A percentile compares a stretch with the other conserved stretches of the same genome.
phyloP scores from a whole-genome alignment of 1,284 basidiomycete species.

The Farysia itapuensis region DNA sequence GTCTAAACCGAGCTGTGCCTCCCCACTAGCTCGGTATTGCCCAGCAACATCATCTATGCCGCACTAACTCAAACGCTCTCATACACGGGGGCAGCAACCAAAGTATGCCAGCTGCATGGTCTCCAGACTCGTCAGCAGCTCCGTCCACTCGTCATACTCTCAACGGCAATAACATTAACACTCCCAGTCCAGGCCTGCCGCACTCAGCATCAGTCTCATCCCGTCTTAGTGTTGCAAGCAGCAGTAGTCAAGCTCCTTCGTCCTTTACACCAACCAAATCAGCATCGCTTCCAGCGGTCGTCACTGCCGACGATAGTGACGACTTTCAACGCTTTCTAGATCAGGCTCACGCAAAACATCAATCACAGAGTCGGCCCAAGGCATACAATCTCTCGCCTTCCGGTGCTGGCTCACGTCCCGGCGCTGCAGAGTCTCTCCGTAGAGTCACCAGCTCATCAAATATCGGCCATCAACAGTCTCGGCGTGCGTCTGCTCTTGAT shows the following conservation, averaged over 20 bases:
- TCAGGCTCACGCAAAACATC: constrained; percentile 6
- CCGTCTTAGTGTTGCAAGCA: constrained; percentile 10
- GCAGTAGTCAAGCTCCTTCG: not conserved
- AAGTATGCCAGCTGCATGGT: not conserved
- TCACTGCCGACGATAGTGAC: constrained; percentile 18
- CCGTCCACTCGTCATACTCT: not conserved
- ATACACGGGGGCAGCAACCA: too few relatives aligned
- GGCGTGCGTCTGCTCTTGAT: not conserved
- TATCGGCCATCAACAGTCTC: constrained; percentile 6
- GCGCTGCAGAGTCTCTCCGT: constrained; percentile 20
- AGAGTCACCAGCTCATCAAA: constrained; percentile 23
- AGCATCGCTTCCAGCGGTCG: constrained; percentile 14
- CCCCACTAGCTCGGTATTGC: too few relatives aligned
- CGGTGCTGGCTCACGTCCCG: not conserved
- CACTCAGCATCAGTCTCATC: constrained; percentile 17
- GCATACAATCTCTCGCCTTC: not conserved
- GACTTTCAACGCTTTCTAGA: constrained; percentile 21
- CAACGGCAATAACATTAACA: not conserved
- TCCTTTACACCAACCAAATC: constrained; percentile 14
- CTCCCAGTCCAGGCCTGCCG: constrained; percentile 6
- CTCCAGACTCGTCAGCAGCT: not conserved
- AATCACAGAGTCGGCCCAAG: not conserved
- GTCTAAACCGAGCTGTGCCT: too few relatives aligned
- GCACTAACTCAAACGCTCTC: too few relatives aligned
- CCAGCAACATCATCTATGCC: too few relatives aligned